These are phyloP conservation scores for Pseudonectria buxi DNA, from an alignment of 2,329 filamentous ascomycete genomes.

Conservation along the genomic window DNA sequence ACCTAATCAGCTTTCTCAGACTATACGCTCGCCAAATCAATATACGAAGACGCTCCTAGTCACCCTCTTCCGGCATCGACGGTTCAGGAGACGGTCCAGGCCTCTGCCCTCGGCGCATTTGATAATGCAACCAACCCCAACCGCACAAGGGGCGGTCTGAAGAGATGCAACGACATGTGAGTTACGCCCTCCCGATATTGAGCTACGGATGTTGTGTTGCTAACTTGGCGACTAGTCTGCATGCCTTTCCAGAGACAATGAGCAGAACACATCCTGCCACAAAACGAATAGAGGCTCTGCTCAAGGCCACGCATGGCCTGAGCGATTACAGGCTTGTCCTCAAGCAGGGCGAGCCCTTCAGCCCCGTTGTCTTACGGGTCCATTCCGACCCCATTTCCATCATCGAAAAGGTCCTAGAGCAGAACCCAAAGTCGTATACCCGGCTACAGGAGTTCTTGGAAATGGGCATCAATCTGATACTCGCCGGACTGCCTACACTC, in stretches of 20 bases:
- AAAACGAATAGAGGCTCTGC: slow-evolving; percentile 54
- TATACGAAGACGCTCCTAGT: slow-evolving; percentile 50
- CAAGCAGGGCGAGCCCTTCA: slow-evolving; percentile 74
- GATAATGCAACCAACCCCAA: slow-evolving; percentile 81
- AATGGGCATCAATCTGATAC: slow-evolving; percentile 61
- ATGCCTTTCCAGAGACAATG: slow-evolving; percentile 56
- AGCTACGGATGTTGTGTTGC: too few species aligned
- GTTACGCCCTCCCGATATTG: too few species aligned
- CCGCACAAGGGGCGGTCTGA: slow-evolving; percentile 65
- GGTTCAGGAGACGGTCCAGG: slow-evolving; percentile 55
- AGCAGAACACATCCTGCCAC: slow-evolving; percentile 42
- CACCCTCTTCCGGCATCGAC: slow-evolving; percentile 41
- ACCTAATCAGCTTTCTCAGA: slow-evolving; percentile 32
- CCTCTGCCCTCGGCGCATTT: slow-evolving; percentile 62
- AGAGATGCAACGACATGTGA: slow-evolving; percentile 70
- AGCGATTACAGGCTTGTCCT: slow-evolving; percentile 71
- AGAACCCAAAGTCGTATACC: slow-evolving; percentile 69
- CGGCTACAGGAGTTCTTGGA: slow-evolving; percentile 65
- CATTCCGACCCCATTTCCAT: slow-evolving; percentile 69
- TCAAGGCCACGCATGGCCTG: slow-evolving; percentile 67
- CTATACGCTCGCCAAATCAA: slow-evolving; percentile 54
- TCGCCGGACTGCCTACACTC: slow-evolving; percentile 41
- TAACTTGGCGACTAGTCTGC: slow-evolving; percentile 42
- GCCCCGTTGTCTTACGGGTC: slow-evolving; percentile 70
- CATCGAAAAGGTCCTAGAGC: slow-evolving; percentile 65